Conservation (phyloP, 2,329 filamentous ascomycete species). For the Lasiodiplodia sp. region DNA sequence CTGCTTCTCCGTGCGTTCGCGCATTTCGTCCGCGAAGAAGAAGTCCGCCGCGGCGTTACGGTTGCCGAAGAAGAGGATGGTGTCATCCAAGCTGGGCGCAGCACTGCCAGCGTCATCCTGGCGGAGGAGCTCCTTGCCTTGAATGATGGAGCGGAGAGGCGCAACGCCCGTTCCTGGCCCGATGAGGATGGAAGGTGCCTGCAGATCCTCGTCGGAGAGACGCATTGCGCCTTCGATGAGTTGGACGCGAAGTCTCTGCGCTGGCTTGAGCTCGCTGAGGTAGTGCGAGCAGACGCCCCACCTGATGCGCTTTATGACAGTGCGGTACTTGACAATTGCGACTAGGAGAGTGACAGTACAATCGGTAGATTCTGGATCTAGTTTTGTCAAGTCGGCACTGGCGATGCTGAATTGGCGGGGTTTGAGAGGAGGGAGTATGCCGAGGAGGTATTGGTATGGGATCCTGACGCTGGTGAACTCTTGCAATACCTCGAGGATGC, state of each 20-base stretch:
- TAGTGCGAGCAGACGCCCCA: constrained; percentile 92
- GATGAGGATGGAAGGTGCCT: constrained; percentile 74
- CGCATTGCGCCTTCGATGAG: constrained; percentile 35
- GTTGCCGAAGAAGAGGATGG: constrained; percentile 82
- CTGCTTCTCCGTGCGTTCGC: constrained; percentile 49
- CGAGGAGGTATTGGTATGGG: constrained; percentile 74
- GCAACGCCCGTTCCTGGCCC: constrained; percentile 88
- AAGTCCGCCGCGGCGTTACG: constrained; percentile 78
- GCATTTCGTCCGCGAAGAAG: constrained; percentile 75
- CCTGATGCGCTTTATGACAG: constrained; percentile 81
- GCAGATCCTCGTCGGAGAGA: constrained; percentile 49
- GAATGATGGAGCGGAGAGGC: constrained; percentile 81
- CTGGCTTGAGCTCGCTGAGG: constrained; percentile 68
- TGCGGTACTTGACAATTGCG: constrained; percentile 90
- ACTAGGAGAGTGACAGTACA: constrained; percentile 75
- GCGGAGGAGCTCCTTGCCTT: constrained; percentile 63
- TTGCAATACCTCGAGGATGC: constrained; percentile 88
- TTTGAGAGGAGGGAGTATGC: constrained; percentile 81
- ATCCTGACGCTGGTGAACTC: constrained; percentile 88
- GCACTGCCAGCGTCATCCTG: constrained; percentile 33
- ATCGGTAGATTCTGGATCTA: constrained; percentile 29
- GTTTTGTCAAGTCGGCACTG: constrained; percentile 51
- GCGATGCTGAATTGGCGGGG: constrained; percentile 94
- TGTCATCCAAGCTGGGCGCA: constrained; percentile 32
- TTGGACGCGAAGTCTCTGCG: constrained; percentile 62